These are phyloP conservation scores for Talaromyces trachyspermus DNA, from an alignment of 495 filamentous ascomycete species.

Conservation along the genomic window DNA sequence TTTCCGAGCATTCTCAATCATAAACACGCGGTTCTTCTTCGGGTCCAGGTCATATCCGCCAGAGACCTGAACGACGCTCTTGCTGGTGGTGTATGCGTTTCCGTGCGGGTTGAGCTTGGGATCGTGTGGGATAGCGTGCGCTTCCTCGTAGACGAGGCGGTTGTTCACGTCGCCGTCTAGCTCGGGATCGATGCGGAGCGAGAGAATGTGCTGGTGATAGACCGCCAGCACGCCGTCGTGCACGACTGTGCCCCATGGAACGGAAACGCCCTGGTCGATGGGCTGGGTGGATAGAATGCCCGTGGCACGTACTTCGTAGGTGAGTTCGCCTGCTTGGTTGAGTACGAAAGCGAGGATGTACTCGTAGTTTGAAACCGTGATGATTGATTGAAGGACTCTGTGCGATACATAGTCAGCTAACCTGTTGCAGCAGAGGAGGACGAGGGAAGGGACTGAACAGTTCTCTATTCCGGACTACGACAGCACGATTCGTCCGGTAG, in stretches of 20 bases:
- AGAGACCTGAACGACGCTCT: constrained; percentile 48
- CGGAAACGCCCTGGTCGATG: constrained; percentile 45
- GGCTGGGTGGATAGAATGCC: constrained; percentile 78
- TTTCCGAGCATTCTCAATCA: constrained; percentile 63
- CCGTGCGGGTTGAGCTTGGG: constrained; percentile 63
- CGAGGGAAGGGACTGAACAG: too few relatives aligned
- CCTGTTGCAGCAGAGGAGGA: constrained; percentile 48
- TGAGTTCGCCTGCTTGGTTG: constrained; percentile 68
- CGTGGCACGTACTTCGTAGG: constrained; percentile 80
- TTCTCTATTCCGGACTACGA: too few relatives aligned
- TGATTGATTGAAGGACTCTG: constrained; percentile 64
- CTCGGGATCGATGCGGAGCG: constrained; percentile 73
- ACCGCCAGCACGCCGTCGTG: constrained; percentile 72
- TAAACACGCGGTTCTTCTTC: constrained; percentile 60
- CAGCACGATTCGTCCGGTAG: constrained; percentile 52
- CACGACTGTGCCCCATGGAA: constrained; percentile 73
- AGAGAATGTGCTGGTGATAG: constrained; percentile 87
- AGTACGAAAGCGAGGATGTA: constrained; percentile 82
- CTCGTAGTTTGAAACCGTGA: constrained; percentile 78
- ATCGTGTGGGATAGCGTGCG: constrained; percentile 57
- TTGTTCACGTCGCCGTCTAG: constrained; percentile 66
- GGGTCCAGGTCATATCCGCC: constrained; percentile 57
- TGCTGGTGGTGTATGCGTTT: constrained; percentile 57
- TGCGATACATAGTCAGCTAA: too few relatives aligned
- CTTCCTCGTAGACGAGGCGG: constrained; percentile 60